Evolutionary conservation across 345 rosid species (phyloP).

Genomic region (Eucalyptus marginata): DNA sequence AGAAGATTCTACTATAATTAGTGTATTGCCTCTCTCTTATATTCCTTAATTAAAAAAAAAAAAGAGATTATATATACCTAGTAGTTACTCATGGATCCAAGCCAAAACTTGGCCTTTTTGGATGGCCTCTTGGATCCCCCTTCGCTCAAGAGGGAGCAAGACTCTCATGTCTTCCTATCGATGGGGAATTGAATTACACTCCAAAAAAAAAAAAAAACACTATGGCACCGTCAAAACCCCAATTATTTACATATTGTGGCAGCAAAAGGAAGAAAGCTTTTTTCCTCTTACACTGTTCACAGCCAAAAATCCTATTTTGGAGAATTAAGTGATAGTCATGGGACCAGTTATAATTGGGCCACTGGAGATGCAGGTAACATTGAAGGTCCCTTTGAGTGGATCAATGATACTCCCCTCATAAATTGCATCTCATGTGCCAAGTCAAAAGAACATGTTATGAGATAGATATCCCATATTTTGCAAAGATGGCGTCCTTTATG

Average conservation of each 20-base stretch:
- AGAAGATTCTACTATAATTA: background rate
- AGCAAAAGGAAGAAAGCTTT: background rate
- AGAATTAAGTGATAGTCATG: background rate
- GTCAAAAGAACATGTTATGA: background rate
- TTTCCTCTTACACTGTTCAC: background rate
- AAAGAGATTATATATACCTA: no score
- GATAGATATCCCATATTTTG: background rate
- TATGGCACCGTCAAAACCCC: background rate
- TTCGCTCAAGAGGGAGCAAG: no score
- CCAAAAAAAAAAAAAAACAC: background rate
- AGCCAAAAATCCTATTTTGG: background rate
- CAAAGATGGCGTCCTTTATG: background rate
- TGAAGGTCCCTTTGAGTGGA: background rate
- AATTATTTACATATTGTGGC: background rate
- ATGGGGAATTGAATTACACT: background rate
- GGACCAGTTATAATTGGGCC: background rate
- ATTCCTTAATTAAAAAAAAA: no score
- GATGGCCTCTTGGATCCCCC: background rate
- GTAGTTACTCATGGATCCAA: no score
- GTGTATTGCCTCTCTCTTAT: no score
- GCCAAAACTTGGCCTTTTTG: no score
- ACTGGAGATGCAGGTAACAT: background rate
- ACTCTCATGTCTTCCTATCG: no score
- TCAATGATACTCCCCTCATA: background rate
- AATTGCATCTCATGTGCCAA: background rate